Conservation (phyloP, 2,329 filamentous ascomycete genomes). For the Gaeumannomyces tritici region DNA sequence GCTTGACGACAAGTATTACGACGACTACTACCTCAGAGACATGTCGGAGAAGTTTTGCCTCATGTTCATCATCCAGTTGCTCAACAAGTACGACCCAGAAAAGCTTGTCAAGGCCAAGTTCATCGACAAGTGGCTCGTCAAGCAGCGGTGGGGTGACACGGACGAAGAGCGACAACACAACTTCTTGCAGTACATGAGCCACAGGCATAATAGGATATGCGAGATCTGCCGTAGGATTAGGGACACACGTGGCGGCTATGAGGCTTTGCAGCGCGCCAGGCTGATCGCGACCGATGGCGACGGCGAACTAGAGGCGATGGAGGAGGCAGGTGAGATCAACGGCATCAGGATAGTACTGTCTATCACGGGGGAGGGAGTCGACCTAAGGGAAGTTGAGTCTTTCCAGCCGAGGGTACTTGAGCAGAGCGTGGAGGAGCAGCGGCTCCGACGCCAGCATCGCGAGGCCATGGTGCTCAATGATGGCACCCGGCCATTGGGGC, state of each 20-base stretch:
- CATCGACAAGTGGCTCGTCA: conserved; percentile 64
- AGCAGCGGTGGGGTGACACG: conserved; percentile 57
- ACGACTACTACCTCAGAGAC: conserved; percentile 54
- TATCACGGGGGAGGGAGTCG: conserved; percentile 13
- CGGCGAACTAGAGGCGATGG: conserved; percentile 2
- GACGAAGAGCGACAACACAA: conserved; percentile 42
- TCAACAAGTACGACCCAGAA: conserved; percentile 47
- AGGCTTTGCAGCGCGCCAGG: conserved; percentile 39
- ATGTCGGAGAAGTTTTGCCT: conserved; percentile 51
- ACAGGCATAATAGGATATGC: conserved; percentile 41
- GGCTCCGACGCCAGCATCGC: conserved; percentile 63
- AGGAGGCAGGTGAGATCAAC: conserved; percentile 11
- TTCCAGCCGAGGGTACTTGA: conserved; percentile 31
- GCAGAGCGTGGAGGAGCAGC: conserved; percentile 57
- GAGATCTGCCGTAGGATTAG: conserved; percentile 41
- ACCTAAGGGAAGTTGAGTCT: neutral
- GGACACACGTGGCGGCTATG: conserved; percentile 39
- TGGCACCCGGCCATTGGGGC: conserved; percentile 63
- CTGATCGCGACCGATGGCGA: conserved; percentile 27
- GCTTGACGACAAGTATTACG: conserved; percentile 46
- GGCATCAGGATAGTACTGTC: conserved; percentile 21
- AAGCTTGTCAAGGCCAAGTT: conserved; percentile 54
- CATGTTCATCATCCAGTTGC: conserved; percentile 46
- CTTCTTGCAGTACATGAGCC: conserved; percentile 40
- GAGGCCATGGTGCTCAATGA: conserved; percentile 90